Evolutionary conservation across 805 yeast species (phyloP).

Genomic region (Groenewaldozyma salmanticensis): DNA sequence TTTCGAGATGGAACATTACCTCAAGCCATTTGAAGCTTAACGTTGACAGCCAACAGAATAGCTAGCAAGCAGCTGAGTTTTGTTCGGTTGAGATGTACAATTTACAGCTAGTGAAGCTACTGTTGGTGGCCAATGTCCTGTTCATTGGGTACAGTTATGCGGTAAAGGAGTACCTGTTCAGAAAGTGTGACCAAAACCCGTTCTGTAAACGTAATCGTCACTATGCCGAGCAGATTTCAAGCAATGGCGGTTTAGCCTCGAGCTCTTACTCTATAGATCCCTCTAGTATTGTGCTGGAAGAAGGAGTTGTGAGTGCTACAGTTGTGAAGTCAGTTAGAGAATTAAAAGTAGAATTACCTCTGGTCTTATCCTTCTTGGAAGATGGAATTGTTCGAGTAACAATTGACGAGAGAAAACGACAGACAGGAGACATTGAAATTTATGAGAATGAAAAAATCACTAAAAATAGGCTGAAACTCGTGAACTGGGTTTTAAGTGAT

Average conservation of each 20-base stretch:
- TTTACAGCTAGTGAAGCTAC: too few relatives aligned
- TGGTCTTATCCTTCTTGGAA: conserved; percentile 44
- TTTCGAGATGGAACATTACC: too few relatives aligned
- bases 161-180: conserved; percentile 34
- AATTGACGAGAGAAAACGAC: conserved; percentile 54
- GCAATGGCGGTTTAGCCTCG: conserved; percentile 8
- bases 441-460: conserved; percentile 27
- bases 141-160: too few relatives aligned
- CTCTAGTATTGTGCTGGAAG: conserved; percentile 16
- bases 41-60: too few relatives aligned
- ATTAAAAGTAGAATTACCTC: conserved; percentile 37
- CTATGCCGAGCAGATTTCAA: conserved; percentile 39
- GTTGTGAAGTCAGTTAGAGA: conserved; percentile 26
- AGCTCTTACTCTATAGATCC: conserved; percentile 33
- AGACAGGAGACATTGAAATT: conserved; percentile 17
- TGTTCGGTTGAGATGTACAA: too few relatives aligned
- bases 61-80: too few relatives aligned
- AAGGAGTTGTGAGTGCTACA: conserved; percentile 20
- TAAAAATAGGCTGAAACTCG: conserved; percentile 11
- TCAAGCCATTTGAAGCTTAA: too few relatives aligned
- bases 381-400: conserved; percentile 50
- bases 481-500: conserved; percentile 48
- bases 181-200: conserved; percentile 70
- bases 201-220: conserved; percentile 75
- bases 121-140: too few relatives aligned